Conservation (phyloP, 2,329 filamentous ascomycete species). For the Hymenoscyphus linearis region DNA sequence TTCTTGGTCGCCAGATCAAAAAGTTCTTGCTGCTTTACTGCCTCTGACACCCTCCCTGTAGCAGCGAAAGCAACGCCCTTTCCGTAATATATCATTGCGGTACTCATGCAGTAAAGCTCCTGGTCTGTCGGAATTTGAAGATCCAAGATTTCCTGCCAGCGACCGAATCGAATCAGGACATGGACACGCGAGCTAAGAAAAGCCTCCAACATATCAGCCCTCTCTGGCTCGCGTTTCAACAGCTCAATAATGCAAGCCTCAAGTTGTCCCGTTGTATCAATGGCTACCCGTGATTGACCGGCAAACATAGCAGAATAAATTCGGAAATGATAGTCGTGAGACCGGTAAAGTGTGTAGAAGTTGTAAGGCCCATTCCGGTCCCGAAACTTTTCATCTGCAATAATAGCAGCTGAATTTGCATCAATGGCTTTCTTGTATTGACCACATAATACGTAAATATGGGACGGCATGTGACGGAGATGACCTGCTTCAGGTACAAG, state of each 20-base stretch:
- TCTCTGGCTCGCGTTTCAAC: constrained; percentile 62
- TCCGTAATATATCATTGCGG: constrained; percentile 63
- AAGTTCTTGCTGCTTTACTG: constrained; percentile 42
- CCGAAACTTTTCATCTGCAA: constrained; percentile 63
- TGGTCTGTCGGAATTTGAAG: constrained; percentile 52
- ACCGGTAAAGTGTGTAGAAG: constrained; percentile 73
- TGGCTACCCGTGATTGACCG: constrained; percentile 55
- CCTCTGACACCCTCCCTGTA: constrained; percentile 47
- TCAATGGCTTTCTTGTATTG: constrained; percentile 63
- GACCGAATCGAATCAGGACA: constrained; percentile 66
- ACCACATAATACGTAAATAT: constrained; percentile 68
- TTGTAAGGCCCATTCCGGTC: constrained; percentile 53
- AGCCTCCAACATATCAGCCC: constrained; percentile 74
- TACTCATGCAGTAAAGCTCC: constrained; percentile 62
- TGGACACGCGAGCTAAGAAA: constrained; percentile 65
- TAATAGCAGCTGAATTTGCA: constrained; percentile 62
- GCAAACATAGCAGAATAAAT: constrained; percentile 77
- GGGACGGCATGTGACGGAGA: constrained; percentile 71
- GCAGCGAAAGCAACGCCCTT: constrained; percentile 63
- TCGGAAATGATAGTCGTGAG: constrained; percentile 69
- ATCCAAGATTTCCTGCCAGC: constrained; percentile 60
- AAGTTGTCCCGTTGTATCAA: constrained; percentile 54
- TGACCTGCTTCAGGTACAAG: constrained; percentile 67
- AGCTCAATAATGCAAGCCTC: constrained; percentile 59
- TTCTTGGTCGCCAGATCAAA: constrained; percentile 47